Evolutionary conservation across 345 rosid genomes (phyloP), one percentile per base, ranked within the genome.

Genomic region (Laguncularia racemosa): DNA sequence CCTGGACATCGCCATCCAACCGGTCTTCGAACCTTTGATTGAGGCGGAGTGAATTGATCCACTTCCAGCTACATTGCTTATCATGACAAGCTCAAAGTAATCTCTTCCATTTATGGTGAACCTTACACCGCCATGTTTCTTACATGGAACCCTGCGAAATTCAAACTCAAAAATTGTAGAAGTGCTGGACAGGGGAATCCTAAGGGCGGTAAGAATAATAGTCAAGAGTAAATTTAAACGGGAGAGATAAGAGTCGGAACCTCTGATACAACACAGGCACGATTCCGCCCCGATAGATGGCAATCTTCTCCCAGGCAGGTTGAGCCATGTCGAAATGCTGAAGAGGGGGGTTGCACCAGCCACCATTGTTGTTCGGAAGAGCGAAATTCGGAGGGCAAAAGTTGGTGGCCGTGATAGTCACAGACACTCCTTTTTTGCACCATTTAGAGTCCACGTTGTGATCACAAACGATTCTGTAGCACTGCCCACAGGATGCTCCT

Each of bases 331-430:
- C 98, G 6, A 92, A 89, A 64, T 92, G 98, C 65, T 85, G 82
- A 53, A 82, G 95, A n/a, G 98, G 98, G 56, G 89, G 92, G 49
- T 91, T 91, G 78, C 98, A 92, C 98, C 98, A 92, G 21, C 98
- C 98, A 1, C 98, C 96, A 18, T 73, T 44, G 62, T 86, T 63
- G 74, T 65, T 89, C 1, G 95, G 83, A 3, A 72, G 81, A 21
- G 90, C 96, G 20, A 61, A 84, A 71, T 87, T 87, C 0, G 95
- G 95, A 44, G 95, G 95, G 72, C 91, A 87, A 46, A 87, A 87
- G 44, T 87, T 87, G 1, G 95, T 87, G 12, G 95, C 89, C 0
- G 91, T 87, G 16, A 87, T 70, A 15, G 80, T 72, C 12, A 87
- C 74, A 3, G 85, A 82, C 1, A 72, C 67, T 52, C 91, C 86